Evolutionary conservation across 169 alveolate species (phyloP), one percentile per base, ranked within the genome.

Genomic region (Babesia sp.): DNA sequence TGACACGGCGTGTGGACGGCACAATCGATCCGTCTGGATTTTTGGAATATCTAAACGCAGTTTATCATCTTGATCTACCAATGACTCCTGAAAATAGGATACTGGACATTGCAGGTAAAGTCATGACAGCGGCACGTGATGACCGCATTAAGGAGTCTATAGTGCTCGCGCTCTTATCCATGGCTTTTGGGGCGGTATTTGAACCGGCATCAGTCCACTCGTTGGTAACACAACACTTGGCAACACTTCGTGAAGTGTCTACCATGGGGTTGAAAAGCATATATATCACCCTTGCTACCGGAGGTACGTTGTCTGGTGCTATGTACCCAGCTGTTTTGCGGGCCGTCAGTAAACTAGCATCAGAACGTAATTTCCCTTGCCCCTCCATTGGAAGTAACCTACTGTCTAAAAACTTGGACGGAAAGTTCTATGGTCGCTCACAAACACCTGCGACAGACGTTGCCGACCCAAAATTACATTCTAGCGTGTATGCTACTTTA

Each of bases 11-110:
- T 1, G 12, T 61, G 5, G 50, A 28, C 37, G 74, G 36, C 26
- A 56, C 26, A 2, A 18, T 45, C 2, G 54, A 11, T 8, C 74
- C 59, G 0, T 4, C 26, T 20, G 61, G 51, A 8, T 64, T 45
- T 37, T 29, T 64, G 60, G 74, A 64, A 11, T 64, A 46, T 33
- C 24, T 64, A 28, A 64, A 64, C 48, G 74, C 74, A 64, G 61
- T 64, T 1, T 64, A 64, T 33, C 74, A 50, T 24, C 61, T 64
- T 14, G 74, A 64, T 0, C 8, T 64, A 3, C 50, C 14, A 9
- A 61, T 64, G n/a, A 20, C 2, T 26, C 22, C 31, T 2, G 5
- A 5, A 12, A n/a, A 33, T 2, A 29, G 8, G 59, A 14, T 64
- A 0, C 0, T 64, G 37, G 22, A 64, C 22, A 5, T 1, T 33